phyloP scores from a whole-genome alignment of 805 yeast species.

The Wickerhamomyces chaumierensis region DNA sequence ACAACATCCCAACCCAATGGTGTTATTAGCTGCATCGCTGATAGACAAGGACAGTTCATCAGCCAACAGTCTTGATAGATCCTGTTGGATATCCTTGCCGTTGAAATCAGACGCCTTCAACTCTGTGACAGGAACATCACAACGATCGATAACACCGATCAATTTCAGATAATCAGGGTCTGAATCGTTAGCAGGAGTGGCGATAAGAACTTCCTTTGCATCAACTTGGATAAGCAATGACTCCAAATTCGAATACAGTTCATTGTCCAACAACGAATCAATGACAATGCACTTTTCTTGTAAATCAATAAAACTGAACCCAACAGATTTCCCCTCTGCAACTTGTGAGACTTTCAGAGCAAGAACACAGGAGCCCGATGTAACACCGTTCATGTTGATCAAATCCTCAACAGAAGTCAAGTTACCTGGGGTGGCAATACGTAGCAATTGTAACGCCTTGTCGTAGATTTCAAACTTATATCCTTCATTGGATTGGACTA shows the following conservation, averaged over 20 bases:
- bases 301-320: constrained; percentile 72
- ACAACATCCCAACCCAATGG: constrained; percentile 47
- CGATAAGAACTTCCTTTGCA: constrained; percentile 71
- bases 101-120: constrained; percentile 46
- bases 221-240: constrained; percentile 81
- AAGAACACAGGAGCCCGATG: constrained; percentile 42
- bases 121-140: constrained; percentile 62
- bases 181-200: constrained; percentile 22
- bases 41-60: constrained; percentile 44
- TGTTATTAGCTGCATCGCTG: constrained; percentile 37
- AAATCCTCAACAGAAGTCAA: constrained; percentile 67
- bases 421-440: constrained; percentile 84
- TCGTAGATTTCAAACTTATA: constrained; percentile 74
- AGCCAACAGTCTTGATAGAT: constrained; percentile 58
- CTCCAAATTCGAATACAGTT: constrained; percentile 76
- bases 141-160: constrained; percentile 61
- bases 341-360: constrained; percentile 24
- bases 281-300: constrained; percentile 56
- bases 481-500: constrained; percentile 47
- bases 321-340: constrained; percentile 41
- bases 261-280: constrained; percentile 78
- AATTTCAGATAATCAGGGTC: constrained; percentile 57
- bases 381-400: constrained; percentile 31
- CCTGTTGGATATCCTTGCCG: constrained; percentile 64
- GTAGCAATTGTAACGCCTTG: constrained; percentile 44